Evolutionary conservation across 2,329 filamentous ascomycete species (phyloP), one percentile per base, ranked within the genome.

Genomic region (Nemania sp.): DNA sequence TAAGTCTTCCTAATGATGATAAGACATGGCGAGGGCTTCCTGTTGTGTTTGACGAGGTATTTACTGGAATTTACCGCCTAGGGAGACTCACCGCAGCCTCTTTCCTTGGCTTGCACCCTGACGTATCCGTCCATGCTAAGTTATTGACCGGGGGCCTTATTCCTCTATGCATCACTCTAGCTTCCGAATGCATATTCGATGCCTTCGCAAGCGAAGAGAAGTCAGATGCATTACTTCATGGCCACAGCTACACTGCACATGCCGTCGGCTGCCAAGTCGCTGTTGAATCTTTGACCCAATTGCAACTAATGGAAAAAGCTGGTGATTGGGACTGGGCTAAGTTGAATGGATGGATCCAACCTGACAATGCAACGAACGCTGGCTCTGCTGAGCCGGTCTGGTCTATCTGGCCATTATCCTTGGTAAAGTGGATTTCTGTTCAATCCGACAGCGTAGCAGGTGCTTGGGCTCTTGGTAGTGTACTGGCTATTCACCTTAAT

Each of bases 221-320:
- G 80, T 89, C 87, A 0, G 92, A 95, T 72, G 93, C 93, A 0
- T 80, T 97, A 5, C 82, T 97, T 3, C 93, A 97, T 73, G 93
- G 93, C 0, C 93, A 97, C 77, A 95, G 92, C 77, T 97, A 97
- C 79, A 97, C 93, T 0, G 93, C 93, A 0, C 93, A 97, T 78
- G 86, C 93, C 0, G 87, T 96, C 1, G 93, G 93, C 0, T 97
- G 93, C 73, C 88, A 91, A 52, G 92, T 97, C 0, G 93, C 91
- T 0, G 83, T 91, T n/a, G 87, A 88, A 58, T 90, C 89, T 0
- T 77, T 97, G 8, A 77, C 79, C 8, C 83, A 84, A 45, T 87
- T 95, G 84, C 77, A 82, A 52, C 74, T 79, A 0, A 86, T 93
- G 82, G 88, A 92, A 2, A 73, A 73, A 0, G 74, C 77, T 0